These are phyloP conservation scores for Urostyla sp. DNA, from an alignment of 73 alveolate species.

Conservation along the genomic window DNA sequence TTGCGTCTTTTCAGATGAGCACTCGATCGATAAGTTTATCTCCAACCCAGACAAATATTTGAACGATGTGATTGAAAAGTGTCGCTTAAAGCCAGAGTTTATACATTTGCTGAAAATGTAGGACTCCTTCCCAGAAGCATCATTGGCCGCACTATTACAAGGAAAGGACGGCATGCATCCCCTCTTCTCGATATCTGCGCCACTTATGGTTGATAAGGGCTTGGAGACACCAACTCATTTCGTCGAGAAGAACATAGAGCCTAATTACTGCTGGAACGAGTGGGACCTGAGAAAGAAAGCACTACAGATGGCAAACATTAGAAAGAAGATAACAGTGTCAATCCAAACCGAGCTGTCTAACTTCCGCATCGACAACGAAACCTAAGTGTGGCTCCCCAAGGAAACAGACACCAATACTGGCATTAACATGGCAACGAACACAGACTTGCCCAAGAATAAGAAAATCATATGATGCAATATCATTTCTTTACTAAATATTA, in stretches of 20 bases:
- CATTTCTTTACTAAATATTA: too few species aligned
- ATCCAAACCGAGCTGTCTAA: constrained; percentile 93
- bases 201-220: constrained; percentile 88
- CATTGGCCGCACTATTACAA: constrained; percentile 72
- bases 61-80: constrained; percentile 76
- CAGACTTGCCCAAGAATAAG: constrained; percentile 36
- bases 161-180: constrained; percentile 89
- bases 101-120: constrained; percentile 82
- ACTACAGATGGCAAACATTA: constrained; percentile 97
- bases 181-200: constrained; percentile 81
- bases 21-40: constrained; percentile 75
- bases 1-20: constrained; percentile 85
- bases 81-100: constrained; percentile 82
- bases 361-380: constrained; percentile 98
- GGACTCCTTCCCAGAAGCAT: constrained; percentile 81
- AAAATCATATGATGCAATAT: not conserved
- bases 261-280: constrained; percentile 98
- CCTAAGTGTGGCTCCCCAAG: constrained; percentile 93
- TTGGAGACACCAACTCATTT: constrained; percentile 89
- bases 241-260: constrained; percentile 94
- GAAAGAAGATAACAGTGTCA: constrained; percentile 94
- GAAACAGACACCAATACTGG: constrained; percentile 90
- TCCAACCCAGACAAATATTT: constrained; percentile 78
- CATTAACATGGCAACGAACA: constrained; percentile 67
- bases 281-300: constrained; percentile 98